Conservation (phyloP, 495 filamentous ascomycete species). For the Bathelium albidoporum region DNA sequence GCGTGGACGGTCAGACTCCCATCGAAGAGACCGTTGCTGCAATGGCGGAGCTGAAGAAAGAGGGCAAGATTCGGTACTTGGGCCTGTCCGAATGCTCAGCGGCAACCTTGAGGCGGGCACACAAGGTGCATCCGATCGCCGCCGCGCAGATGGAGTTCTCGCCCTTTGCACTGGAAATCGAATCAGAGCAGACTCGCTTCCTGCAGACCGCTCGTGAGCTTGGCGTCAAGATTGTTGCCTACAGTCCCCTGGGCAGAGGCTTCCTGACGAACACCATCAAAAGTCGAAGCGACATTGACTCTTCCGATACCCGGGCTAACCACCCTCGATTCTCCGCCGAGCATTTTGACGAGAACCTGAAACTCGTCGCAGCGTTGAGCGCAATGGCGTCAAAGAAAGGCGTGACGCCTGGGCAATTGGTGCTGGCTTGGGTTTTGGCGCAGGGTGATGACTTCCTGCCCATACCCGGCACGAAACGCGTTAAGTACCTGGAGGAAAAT, state of each 20-base stretch:
- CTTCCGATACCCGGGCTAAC: constrained; percentile 23
- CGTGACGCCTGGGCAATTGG: constrained; percentile 29
- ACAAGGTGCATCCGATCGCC: constrained; percentile 47
- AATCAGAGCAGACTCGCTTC: constrained; percentile 37
- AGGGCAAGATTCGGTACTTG: constrained; percentile 48
- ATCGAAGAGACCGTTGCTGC: constrained; percentile 51
- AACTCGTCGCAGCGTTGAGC: constrained; percentile 36
- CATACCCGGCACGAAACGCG: constrained; percentile 47
- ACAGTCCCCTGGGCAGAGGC: constrained; percentile 40
- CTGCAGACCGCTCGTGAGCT: constrained; percentile 48
- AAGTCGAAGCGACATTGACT: constrained; percentile 29
- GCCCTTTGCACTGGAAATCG: constrained; percentile 47
- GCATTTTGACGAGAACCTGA: constrained; percentile 41
- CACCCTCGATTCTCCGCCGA: constrained; percentile 41
- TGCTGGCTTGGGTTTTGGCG: constrained; percentile 34
- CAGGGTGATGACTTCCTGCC: constrained; percentile 43
- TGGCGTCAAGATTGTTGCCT: constrained; percentile 37
- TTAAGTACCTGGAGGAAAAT: constrained; percentile 50
- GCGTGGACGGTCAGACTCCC: constrained; percentile 38
- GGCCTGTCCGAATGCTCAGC: constrained; percentile 49
- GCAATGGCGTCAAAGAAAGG: constrained; percentile 36
- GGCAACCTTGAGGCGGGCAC: constrained; percentile 46
- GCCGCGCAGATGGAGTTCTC: constrained; percentile 55
- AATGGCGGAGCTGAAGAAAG: constrained; percentile 31
- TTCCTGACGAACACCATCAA: constrained; percentile 33